Conservation (phyloP, 2,329 filamentous ascomycete genomes). For the Davidsoniella eucalypti region DNA sequence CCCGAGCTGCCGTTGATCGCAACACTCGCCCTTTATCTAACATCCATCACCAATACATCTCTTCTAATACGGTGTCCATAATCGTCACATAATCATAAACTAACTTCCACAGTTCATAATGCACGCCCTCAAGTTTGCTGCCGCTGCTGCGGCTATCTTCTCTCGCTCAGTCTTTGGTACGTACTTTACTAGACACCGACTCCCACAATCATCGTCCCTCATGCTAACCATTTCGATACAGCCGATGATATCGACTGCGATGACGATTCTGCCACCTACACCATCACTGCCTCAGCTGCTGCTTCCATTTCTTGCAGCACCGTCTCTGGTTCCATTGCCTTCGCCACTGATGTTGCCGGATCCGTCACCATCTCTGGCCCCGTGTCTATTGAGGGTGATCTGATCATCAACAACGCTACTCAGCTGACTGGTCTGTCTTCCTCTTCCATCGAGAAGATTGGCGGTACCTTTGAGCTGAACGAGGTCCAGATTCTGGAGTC, state of each 20-base stretch:
- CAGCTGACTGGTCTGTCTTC: constrained; percentile 46
- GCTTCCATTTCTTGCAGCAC: constrained; percentile 46
- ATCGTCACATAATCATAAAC: not conserved
- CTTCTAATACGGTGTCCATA: not conserved
- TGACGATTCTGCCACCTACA: constrained; percentile 26
- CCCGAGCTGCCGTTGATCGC: too few relatives aligned
- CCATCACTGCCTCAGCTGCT: constrained; percentile 46
- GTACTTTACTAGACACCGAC: constrained; percentile 13
- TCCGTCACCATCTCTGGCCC: constrained; percentile 46
- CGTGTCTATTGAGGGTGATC: constrained; percentile 36
- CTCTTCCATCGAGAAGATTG: constrained; percentile 45
- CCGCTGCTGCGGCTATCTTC: constrained; percentile 28
- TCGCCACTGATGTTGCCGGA: constrained; percentile 28
- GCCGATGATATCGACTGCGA: constrained; percentile 13
- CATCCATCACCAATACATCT: too few relatives aligned
- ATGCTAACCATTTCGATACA: not conserved
- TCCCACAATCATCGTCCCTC: too few relatives aligned
- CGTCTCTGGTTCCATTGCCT: constrained; percentile 38
- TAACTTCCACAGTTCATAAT: constrained; percentile 22
- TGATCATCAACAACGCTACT: constrained; percentile 41
- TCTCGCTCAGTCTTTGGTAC: constrained; percentile 27
- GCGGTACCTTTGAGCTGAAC: constrained; percentile 51
- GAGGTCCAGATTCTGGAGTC: constrained; percentile 52
- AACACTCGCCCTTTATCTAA: too few relatives aligned
- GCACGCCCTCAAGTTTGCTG: constrained; percentile 29